Evolutionary conservation across 2,329 filamentous ascomycete species (phyloP).

Genomic region (Pseudophaeomoniella oleicola): DNA sequence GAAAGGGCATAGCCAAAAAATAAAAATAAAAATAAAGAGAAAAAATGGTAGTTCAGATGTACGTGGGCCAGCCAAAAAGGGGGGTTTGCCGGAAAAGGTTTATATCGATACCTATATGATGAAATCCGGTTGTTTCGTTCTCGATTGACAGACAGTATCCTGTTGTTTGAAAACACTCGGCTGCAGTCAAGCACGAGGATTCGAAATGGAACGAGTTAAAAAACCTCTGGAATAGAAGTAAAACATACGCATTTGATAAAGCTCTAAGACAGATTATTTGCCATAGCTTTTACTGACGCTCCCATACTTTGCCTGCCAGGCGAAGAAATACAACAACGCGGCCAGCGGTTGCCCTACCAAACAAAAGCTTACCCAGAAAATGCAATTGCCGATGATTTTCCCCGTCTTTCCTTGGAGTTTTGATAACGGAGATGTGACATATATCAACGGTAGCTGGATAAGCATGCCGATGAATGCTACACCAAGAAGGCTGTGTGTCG

Average conservation of each 20-base stretch:
- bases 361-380: conserved; percentile 95
- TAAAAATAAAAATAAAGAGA: no score
- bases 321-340: conserved; percentile 88
- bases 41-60: no score
- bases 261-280: neutral
- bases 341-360: conserved; percentile 89
- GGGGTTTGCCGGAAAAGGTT: no score
- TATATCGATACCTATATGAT: no score
- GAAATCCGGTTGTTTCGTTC: no score
- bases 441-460: conserved; percentile 77
- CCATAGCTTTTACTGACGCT: conserved; percentile 44
- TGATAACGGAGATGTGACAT: conserved; percentile 63
- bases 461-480: conserved; percentile 94
- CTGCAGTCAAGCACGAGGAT: no score
- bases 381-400: conserved; percentile 73
- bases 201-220: no score
- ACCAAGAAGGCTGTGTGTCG: conserved; percentile 72
- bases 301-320: conserved; percentile 96
- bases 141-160: no score
- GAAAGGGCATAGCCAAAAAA: no score
- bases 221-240: neutral
- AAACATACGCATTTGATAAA: no score
- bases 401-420: conserved; percentile 63
- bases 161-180: no score
- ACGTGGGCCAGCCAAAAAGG: no score